A percentile compares a stretch with the other conserved stretches of the same genome.
These are phyloP conservation scores for Alternaria solani DNA, from an alignment of 2,329 filamentous ascomycete genomes.

Conservation along the genomic window DNA sequence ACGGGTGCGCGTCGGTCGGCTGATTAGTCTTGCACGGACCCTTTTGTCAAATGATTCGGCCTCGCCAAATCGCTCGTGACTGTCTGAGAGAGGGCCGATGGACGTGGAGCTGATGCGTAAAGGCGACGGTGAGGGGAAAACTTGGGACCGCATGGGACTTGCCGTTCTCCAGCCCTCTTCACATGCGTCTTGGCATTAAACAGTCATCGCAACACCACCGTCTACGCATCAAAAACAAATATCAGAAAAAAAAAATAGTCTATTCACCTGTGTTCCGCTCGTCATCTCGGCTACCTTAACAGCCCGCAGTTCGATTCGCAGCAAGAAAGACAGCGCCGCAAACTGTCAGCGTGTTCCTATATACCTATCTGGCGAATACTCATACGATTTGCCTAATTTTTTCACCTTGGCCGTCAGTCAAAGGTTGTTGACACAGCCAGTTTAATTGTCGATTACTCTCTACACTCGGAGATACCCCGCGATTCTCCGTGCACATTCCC, in stretches of 20 bases:
- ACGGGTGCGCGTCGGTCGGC: constrained; percentile 14
- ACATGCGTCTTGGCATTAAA: constrained; percentile 15
- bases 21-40: constrained; percentile 11
- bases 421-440: not conserved
- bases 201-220: not conserved
- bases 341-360: not conserved
- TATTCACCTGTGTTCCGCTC: not conserved
- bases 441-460: not conserved
- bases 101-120: not conserved
- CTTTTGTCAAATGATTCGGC: constrained; percentile 21
- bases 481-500: not conserved
- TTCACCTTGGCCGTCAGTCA: not conserved
- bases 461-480: not conserved
- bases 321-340: not conserved
- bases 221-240: not conserved
- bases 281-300: not conserved
- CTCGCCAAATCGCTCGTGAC: constrained; percentile 6
- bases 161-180: not conserved
- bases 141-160: not conserved
- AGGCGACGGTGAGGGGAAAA: not conserved
- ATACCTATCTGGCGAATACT: not conserved
- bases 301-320: not conserved
- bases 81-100: not conserved
- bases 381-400: not conserved
- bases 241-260: not conserved